These are phyloP conservation scores for Venturia asperata DNA, from an alignment of 2,329 filamentous ascomycete genomes.

Conservation along the genomic window DNA sequence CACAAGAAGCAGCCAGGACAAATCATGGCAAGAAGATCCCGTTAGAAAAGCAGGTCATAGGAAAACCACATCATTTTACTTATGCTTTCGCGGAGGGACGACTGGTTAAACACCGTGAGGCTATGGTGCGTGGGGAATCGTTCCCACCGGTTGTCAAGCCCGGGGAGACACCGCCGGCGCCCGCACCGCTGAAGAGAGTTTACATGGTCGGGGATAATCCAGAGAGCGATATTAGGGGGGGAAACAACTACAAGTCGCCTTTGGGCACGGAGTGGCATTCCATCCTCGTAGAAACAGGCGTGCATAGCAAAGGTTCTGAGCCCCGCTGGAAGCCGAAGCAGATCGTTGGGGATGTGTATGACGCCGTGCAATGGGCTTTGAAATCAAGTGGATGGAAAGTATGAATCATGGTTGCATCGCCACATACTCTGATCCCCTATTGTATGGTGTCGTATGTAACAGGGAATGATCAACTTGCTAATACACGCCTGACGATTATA, in stretches of 20 bases:
- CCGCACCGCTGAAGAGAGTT: slow-evolving; percentile 57
- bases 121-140: slow-evolving; percentile 37
- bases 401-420: not conserved
- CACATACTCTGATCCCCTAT: not conserved
- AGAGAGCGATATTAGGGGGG: slow-evolving; percentile 83
- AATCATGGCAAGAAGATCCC: slow-evolving; percentile 43
- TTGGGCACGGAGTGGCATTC: slow-evolving; percentile 68
- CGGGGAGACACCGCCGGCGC: slow-evolving; percentile 3
- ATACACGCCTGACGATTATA: not conserved
- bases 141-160: slow-evolving; percentile 1
- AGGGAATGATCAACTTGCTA: not conserved
- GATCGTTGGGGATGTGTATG: slow-evolving; percentile 66
- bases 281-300: slow-evolving; percentile 72
- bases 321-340: slow-evolving; percentile 57
- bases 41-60: slow-evolving; percentile 62
- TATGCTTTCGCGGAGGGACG: slow-evolving; percentile 79
- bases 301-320: slow-evolving; percentile 52
- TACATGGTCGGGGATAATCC: slow-evolving; percentile 79
- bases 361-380: slow-evolving; percentile 71
- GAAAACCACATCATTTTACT: slow-evolving; percentile 72
- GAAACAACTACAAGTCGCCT: slow-evolving; percentile 64
- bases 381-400: slow-evolving; percentile 42
- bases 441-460: not conserved
- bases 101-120: slow-evolving; percentile 54
- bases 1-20: slow-evolving; percentile 28